A percentile compares a stretch with the other conserved stretches of the same genome.
Evolutionary conservation across 345 rosid species (phyloP).

Genomic region (Euclidium syriacum): DNA sequence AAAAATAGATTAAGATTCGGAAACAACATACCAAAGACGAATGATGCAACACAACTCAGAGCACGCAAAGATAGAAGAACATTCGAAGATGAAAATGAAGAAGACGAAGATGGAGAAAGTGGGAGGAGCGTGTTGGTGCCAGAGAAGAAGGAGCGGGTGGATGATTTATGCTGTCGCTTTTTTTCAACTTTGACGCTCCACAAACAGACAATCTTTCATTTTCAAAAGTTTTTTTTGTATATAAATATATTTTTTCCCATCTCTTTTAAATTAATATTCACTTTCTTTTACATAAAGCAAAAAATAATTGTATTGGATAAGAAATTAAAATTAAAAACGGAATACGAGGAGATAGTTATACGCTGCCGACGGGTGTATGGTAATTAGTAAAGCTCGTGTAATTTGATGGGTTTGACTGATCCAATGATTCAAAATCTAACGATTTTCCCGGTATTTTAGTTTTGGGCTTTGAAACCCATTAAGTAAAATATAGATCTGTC

Average conservation of each 20-base stretch:
- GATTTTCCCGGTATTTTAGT: background rate
- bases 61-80: background rate
- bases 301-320: no score
- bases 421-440: background rate
- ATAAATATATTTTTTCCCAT: no score
- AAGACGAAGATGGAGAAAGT: slow-evolving; percentile 24
- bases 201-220: slow-evolving; percentile 14
- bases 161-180: slow-evolving; percentile 27
- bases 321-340: no score
- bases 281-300: no score
- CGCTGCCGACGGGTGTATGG: background rate
- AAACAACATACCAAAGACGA: background rate
- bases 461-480: slow-evolving; percentile 2
- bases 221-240: no score
- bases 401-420: slow-evolving; percentile 11
- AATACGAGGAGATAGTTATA: slow-evolving; percentile 24
- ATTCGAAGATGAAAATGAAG: background rate
- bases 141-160: slow-evolving; percentile 31
- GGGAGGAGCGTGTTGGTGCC: slow-evolving; percentile 36
- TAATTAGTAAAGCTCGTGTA: background rate
- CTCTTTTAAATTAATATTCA: no score
- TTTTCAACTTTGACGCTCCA: slow-evolving; percentile 38
- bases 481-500: background rate
- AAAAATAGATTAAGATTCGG: background rate
- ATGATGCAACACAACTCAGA: slow-evolving; percentile 1